Conservation (phyloP, 768 basidiomycete genomes). For the Hysterangium stoloniferum region DNA sequence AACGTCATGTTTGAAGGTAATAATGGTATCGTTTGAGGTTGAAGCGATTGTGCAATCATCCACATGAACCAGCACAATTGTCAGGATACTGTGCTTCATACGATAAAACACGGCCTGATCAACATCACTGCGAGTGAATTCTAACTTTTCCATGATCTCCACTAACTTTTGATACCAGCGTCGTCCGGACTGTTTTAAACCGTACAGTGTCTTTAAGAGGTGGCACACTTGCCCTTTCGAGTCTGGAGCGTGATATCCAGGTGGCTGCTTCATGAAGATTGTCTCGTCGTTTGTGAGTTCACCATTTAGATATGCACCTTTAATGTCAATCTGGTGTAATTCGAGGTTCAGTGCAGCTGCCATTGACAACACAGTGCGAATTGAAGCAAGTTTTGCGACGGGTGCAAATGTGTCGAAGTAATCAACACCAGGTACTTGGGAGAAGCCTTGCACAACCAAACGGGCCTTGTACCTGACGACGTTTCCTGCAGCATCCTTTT, state of each 20-base stretch:
- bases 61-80: slow-evolving; percentile 28
- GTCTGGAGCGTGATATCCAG: slow-evolving; percentile 19
- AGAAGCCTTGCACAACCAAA: slow-evolving; percentile 35
- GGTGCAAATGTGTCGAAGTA: slow-evolving; percentile 18
- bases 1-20: slow-evolving; percentile 24
- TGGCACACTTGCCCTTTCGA: slow-evolving; percentile 15
- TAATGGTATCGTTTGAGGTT: no score
- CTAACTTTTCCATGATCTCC: slow-evolving; percentile 20
- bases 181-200: slow-evolving; percentile 28
- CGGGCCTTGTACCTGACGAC: slow-evolving; percentile 28
- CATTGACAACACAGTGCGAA: slow-evolving; percentile 29
- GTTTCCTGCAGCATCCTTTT: slow-evolving; percentile 20
- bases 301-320: slow-evolving; percentile 33
- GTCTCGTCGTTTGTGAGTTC: slow-evolving; percentile 21
- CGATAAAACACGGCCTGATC: slow-evolving; percentile 29
- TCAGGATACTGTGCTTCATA: slow-evolving; percentile 6
- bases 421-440: slow-evolving; percentile 32
- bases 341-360: slow-evolving; percentile 29
- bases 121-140: slow-evolving; percentile 23
- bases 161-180: slow-evolving; percentile 30
- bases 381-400: slow-evolving; percentile 17
- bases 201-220: slow-evolving; percentile 25
- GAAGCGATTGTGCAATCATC: slow-evolving; percentile 26
- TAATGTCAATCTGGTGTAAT: slow-evolving; percentile 32
- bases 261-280: slow-evolving; percentile 29